Evolutionary conservation across 139 green algal species (phyloP).

Genomic region (Coccomyxa sp.): DNA sequence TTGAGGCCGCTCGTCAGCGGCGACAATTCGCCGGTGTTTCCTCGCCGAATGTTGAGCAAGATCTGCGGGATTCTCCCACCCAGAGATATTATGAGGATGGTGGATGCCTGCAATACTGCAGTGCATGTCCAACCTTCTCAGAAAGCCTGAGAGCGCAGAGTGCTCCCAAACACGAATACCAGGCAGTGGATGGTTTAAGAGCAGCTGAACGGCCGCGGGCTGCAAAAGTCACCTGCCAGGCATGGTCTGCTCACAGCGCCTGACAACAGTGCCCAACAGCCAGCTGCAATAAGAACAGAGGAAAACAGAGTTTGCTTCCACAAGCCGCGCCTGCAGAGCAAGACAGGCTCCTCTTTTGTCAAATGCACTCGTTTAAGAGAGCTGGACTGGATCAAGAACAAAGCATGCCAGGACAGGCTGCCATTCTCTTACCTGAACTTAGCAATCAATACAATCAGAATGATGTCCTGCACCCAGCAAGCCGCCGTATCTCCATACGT

Average conservation of each 20-base stretch:
- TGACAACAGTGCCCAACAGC: not conserved
- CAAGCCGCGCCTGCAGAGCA: not conserved
- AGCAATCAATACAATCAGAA: constrained; percentile 56
- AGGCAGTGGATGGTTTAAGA: not conserved
- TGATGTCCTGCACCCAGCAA: constrained; percentile 63
- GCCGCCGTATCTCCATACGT: constrained; percentile 40
- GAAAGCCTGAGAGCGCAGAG: not conserved
- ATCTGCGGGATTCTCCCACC: constrained; percentile 69
- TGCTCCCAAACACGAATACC: not conserved
- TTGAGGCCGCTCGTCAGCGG: constrained; percentile 59
- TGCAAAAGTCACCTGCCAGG: not conserved
- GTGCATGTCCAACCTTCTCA: not conserved
- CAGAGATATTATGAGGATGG: constrained; percentile 46
- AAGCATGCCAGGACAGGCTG: not conserved
- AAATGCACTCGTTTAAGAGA: not conserved
- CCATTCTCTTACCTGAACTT: constrained; percentile 8
- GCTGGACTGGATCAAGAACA: not conserved
- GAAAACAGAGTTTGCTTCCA: not conserved
- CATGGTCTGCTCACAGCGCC: not conserved
- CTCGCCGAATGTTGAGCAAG: constrained; percentile 60
- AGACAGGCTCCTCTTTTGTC: not conserved
- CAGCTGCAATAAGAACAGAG: not conserved
- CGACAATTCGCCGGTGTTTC: constrained; percentile 70
- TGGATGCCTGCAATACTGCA: constrained; percentile 49
- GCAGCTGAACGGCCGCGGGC: not conserved